These are phyloP conservation scores for Globisporangium paddicum DNA, from an alignment of 352 stramenopile genomes.

Conservation along the genomic window DNA sequence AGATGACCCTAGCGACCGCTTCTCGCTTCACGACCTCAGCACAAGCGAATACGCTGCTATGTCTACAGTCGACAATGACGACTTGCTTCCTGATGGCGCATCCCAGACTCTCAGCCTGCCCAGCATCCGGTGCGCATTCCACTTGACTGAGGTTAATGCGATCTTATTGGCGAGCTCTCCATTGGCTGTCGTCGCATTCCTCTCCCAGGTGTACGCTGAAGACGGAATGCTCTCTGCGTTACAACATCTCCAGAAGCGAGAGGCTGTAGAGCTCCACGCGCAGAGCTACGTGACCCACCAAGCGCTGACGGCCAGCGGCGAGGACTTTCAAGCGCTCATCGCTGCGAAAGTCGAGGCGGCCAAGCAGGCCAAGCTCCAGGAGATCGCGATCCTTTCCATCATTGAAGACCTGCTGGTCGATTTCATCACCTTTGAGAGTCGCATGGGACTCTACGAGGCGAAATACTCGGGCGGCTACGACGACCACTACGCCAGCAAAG, in stretches of 20 bases:
- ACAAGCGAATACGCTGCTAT: not conserved
- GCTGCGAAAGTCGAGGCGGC: slow-evolving; percentile 26
- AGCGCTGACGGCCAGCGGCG: slow-evolving; percentile 10
- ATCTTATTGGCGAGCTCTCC: slow-evolving; percentile 22
- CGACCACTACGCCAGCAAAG: slow-evolving; percentile 64
- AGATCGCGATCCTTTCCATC: slow-evolving; percentile 43
- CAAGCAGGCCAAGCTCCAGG: slow-evolving; percentile 37
- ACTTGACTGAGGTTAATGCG: slow-evolving; percentile 15
- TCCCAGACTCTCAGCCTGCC: not conserved
- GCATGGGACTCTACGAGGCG: slow-evolving; percentile 41
- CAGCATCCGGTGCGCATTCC: slow-evolving; percentile 4
- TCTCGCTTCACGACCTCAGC: not conserved
- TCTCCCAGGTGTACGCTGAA: slow-evolving; percentile 45
- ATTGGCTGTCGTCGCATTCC: slow-evolving; percentile 31
- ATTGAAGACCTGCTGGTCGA: slow-evolving; percentile 58
- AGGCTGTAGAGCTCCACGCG: slow-evolving; percentile 40
- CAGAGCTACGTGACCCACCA: slow-evolving; percentile 25
- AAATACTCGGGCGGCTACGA: slow-evolving; percentile 58
- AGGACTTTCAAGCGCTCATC: slow-evolving; percentile 19
- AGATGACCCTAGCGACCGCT: not conserved
- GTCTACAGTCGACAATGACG: not conserved
- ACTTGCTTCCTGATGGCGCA: slow-evolving; percentile 1
- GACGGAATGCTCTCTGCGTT: slow-evolving; percentile 29
- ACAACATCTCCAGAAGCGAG: slow-evolving; percentile 35
- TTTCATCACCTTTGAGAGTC: slow-evolving; percentile 51